Base-by-base conservation (phyloP, 1,284 basidiomycete species). In the Cryptococcus amylolentus region DNA sequence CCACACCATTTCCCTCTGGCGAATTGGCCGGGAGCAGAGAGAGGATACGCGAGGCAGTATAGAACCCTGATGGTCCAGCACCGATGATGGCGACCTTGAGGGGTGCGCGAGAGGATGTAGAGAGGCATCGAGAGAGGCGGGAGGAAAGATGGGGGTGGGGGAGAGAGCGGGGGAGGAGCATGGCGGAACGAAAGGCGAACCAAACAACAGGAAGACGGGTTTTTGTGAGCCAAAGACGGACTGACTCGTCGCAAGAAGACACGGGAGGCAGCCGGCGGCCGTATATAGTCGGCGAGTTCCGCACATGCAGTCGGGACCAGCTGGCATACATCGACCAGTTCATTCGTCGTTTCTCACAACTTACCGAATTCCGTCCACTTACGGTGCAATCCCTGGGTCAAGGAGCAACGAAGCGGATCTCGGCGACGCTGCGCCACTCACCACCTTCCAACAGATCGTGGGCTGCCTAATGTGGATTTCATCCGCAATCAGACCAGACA, bases 21-120 rank as follows among this genome's bases (percentile, higher is more conserved):
- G 78, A 75, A 2, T 77, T 67, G 27, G 72, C 66, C 1, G 85
- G 84, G 1, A 86, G 76, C 14, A 84, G 79, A 35, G 85, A 84
- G 43, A 95, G 81, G 16, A 96, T 76, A 0, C 92, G 81, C 12
- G 88, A 88, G 12, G 93, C 92, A 3, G 91, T 86, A 77, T 97
- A 98, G 80, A 98, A 97, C 0, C 89, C 92, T 8, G 94, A 93
- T 0, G 96, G 95, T 0, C 95, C 95, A 14, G 86, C 88, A 28
- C 94, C 76, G 45, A 77, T 73, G 23, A 77, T 71, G 26, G 77
- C 77, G 38, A 78, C 63, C 52, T 76, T 77, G 52, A 78, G 64
- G 5, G 75, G 72, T n/a, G 20, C 27, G 20, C 14, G 20, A 5
- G 31, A 10, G 44, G 27, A 16, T 13, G 43, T 18, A 31, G n/a